phyloP scores from a whole-genome alignment of 805 yeast species.

The Candida yuanshanica region DNA sequence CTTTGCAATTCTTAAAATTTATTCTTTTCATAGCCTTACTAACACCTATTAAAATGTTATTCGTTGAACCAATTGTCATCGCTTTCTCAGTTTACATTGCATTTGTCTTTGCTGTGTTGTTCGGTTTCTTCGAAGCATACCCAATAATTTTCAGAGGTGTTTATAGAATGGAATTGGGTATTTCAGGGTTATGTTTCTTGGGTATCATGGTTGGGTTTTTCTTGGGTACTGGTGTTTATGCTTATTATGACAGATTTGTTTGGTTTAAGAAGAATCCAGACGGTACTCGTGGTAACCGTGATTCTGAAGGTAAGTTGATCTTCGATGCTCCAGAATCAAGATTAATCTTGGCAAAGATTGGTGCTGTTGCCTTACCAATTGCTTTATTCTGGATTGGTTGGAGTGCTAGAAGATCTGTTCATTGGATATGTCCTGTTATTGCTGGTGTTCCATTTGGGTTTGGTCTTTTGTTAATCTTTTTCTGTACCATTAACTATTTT shows the following conservation, averaged over 20 bases:
- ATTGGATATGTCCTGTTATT: slow-evolving; percentile 72
- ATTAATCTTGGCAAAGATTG: slow-evolving; percentile 57
- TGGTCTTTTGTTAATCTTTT: slow-evolving; percentile 66
- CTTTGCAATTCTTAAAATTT: slow-evolving; percentile 34
- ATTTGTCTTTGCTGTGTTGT: slow-evolving; percentile 69
- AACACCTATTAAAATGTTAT: slow-evolving; percentile 64
- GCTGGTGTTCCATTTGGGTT: slow-evolving; percentile 80
- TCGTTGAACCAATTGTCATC: slow-evolving; percentile 69
- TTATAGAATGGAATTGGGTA: slow-evolving; percentile 53
- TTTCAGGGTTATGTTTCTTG: slow-evolving; percentile 63
- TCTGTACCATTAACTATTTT: slow-evolving; percentile 63
- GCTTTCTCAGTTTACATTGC: slow-evolving; percentile 67
- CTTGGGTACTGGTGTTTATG: slow-evolving; percentile 46
- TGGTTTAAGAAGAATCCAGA: slow-evolving; percentile 55
- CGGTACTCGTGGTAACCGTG: slow-evolving; percentile 53
- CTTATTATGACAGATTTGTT: slow-evolving; percentile 40
- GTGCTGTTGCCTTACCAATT: slow-evolving; percentile 60
- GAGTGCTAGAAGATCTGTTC: slow-evolving; percentile 56
- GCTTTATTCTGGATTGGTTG: slow-evolving; percentile 80
- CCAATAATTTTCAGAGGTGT: slow-evolving; percentile 68
- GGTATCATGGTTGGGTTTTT: slow-evolving; percentile 68
- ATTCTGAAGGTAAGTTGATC: slow-evolving; percentile 42
- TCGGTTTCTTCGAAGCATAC: slow-evolving; percentile 76
- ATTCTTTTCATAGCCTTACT: slow-evolving; percentile 46
- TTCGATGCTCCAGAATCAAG: slow-evolving; percentile 58